Evolutionary conservation across 2,329 filamentous ascomycete species (phyloP).

Genomic region (Alternaria gaisen): DNA sequence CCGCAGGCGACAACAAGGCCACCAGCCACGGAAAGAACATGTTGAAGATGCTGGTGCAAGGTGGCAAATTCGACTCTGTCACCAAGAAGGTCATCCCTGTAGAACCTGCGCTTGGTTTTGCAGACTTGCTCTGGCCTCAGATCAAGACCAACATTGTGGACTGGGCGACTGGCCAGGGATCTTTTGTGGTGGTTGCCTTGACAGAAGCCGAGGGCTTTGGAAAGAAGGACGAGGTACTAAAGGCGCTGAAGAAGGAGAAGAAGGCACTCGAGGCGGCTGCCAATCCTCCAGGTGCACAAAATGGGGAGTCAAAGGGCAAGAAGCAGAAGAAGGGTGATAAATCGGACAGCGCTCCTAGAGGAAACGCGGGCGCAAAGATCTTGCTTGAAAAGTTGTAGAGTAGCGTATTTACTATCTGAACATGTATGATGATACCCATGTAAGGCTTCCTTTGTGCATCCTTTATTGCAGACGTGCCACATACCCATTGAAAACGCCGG

Average conservation of each 20-base stretch:
- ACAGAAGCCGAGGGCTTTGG: constrained; percentile 76
- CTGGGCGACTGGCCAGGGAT: constrained; percentile 88
- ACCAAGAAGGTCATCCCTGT: constrained; percentile 74
- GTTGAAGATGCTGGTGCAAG: constrained; percentile 89
- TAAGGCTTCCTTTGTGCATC: not conserved
- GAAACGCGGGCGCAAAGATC: constrained; percentile 59
- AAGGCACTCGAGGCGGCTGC: constrained; percentile 75
- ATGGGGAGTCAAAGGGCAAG: constrained; percentile 44
- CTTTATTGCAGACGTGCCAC: not conserved
- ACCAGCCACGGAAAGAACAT: constrained; percentile 77
- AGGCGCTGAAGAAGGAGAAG: constrained; percentile 76
- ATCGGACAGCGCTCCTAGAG: constrained; percentile 47
- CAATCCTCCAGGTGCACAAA: constrained; percentile 54
- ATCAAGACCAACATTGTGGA: constrained; percentile 77
- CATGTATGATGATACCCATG: constrained; percentile 14
- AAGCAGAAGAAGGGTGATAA: constrained; percentile 52
- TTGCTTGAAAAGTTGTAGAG: constrained; percentile 54
- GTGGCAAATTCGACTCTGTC: constrained; percentile 82
- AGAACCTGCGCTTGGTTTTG: constrained; percentile 81
- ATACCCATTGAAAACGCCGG: not conserved
- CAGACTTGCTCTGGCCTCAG: constrained; percentile 79
- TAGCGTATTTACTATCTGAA: constrained; percentile 7
- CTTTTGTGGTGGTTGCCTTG: constrained; percentile 85
- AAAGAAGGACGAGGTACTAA: constrained; percentile 71
- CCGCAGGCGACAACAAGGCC: constrained; percentile 52